A percentile compares a stretch with the other conserved stretches of the same genome.
Evolutionary conservation across 1,284 basidiomycete species (phyloP).

Genomic region (Microbotryum intermedium): DNA sequence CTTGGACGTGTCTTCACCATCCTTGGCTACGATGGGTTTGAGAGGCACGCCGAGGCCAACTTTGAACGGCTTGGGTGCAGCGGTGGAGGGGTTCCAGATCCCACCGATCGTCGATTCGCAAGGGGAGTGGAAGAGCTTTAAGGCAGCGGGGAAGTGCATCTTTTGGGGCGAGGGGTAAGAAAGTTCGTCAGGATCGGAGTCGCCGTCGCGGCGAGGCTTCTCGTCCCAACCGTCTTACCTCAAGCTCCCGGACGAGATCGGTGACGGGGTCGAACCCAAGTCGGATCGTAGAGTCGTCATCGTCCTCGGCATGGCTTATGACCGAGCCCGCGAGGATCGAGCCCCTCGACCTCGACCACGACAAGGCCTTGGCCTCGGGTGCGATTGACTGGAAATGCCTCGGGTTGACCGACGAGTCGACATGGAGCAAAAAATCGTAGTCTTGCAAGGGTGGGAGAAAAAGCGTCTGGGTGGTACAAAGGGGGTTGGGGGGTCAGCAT

Average conservation of each 20-base stretch:
- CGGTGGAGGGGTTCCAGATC: slow-evolving; percentile 69
- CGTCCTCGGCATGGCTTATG: slow-evolving; percentile 31
- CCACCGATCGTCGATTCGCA: slow-evolving; percentile 54
- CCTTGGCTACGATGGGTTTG: slow-evolving; percentile 43
- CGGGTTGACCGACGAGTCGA: slow-evolving; percentile 57
- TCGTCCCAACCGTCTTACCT: slow-evolving; percentile 45
- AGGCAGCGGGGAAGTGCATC: slow-evolving; percentile 52
- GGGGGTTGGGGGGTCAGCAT: not conserved
- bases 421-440: slow-evolving; percentile 76
- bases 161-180: not conserved
- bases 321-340: slow-evolving; percentile 35
- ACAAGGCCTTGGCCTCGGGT: slow-evolving; percentile 43
- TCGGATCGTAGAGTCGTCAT: slow-evolving; percentile 36
- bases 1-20: slow-evolving; percentile 39
- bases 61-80: slow-evolving; percentile 54
- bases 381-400: slow-evolving; percentile 53
- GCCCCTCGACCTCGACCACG: slow-evolving; percentile 42
- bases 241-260: slow-evolving; percentile 60
- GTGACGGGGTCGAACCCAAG: slow-evolving; percentile 75
- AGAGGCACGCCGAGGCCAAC: slow-evolving; percentile 74
- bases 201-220: not conserved
- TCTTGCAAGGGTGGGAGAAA: slow-evolving; percentile 75
- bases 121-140: slow-evolving; percentile 72
- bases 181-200: slow-evolving; percentile 3
- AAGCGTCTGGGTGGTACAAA: slow-evolving; percentile 49